Evolutionary conservation across 768 basidiomycete genomes (phyloP).

Genomic region (Agrocybe chaxingu): DNA sequence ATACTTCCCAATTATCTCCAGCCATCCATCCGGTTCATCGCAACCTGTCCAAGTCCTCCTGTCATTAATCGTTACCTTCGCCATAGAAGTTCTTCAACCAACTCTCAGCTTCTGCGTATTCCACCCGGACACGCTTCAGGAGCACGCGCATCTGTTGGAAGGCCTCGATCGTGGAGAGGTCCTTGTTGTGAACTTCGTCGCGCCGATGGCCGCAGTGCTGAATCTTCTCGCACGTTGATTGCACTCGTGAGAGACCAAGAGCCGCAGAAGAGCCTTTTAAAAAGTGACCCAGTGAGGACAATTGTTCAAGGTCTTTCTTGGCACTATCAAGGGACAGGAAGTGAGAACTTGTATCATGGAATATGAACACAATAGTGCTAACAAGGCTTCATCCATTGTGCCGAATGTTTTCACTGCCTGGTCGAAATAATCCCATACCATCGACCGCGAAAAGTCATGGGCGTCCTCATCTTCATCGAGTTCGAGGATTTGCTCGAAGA

Average conservation of each 20-base stretch:
- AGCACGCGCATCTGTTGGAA: conserved; percentile 54
- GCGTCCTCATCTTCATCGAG: conserved; percentile 79
- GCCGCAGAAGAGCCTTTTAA: conserved; percentile 97
- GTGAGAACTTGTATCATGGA: conserved; percentile 2
- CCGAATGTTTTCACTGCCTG: conserved; percentile 78
- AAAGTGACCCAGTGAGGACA: conserved; percentile 86
- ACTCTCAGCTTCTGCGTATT: conserved; percentile 65
- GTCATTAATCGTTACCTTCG: conserved; percentile 11
- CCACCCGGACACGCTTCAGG: conserved; percentile 56
- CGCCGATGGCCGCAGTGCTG: conserved; percentile 79
- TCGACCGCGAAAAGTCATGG: conserved; percentile 71
- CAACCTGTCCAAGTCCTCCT: not conserved
- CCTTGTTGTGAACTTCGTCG: conserved; percentile 48
- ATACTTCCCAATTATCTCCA: no score
- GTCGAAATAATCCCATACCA: conserved; percentile 76
- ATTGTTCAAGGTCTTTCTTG: conserved; percentile 54
- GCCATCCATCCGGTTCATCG: not conserved
- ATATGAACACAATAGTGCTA: conserved; percentile 31
- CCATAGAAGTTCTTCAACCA: conserved; percentile 57
- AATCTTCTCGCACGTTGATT: conserved; percentile 84
- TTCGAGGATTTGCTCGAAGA: conserved; percentile 84
- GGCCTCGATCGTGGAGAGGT: conserved; percentile 47
- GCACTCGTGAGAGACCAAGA: conserved; percentile 79
- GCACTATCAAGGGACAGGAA: conserved; percentile 34
- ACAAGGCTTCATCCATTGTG: conserved; percentile 80